Evolutionary conservation across 176 grass and related monocot genomes (phyloP), one percentile per base, ranked within the genome.

Genomic region (Zoysia japonica): DNA sequence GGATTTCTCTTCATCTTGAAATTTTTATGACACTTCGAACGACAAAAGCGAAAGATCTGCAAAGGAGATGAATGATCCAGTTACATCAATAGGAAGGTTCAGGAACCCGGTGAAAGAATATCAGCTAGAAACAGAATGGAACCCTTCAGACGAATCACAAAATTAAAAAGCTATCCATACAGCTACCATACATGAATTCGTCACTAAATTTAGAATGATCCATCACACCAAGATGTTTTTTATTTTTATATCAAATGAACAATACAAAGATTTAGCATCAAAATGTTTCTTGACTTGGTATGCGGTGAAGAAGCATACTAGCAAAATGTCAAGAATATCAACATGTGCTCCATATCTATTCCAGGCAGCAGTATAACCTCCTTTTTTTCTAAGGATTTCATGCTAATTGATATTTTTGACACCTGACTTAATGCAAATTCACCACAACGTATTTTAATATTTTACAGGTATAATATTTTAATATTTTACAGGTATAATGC

Each of bases 1-100:
- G 96, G 96, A 85, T 99, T 99, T 83, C 96, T 95, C 90, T 99
- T 99, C 96, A 99, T 99, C 83, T 99, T 99, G 74, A 99, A 99
- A 60, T 99, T 99, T 77, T 99, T 99, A 80, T 99, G 92, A 65
- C 96, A 99, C 89, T 99, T 99, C 1, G 96, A 95, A 14, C 92
- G 90, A 79, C 96, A 99, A 72, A 99, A 99, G 57, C 88, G 83
- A 60, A 94, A 98, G 66, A 98, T 87, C 95, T 94, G 66, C 7
- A 63, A 70, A 63, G 71, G n/a, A 35, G 64, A 55, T 13, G 39
- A 61, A 74, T 62, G 1, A 64, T 65, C 53, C 16, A 42, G 35
- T 71, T 45, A 78, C 12, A 9, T 65, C 38, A 82, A 66, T 17
- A 43, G 10, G 35, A 1, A 28, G 17, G n/a, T 60, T 60, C n/a